Conservation (phyloP, 2,329 filamentous ascomycete genomes). For the Cadophora sp. region DNA sequence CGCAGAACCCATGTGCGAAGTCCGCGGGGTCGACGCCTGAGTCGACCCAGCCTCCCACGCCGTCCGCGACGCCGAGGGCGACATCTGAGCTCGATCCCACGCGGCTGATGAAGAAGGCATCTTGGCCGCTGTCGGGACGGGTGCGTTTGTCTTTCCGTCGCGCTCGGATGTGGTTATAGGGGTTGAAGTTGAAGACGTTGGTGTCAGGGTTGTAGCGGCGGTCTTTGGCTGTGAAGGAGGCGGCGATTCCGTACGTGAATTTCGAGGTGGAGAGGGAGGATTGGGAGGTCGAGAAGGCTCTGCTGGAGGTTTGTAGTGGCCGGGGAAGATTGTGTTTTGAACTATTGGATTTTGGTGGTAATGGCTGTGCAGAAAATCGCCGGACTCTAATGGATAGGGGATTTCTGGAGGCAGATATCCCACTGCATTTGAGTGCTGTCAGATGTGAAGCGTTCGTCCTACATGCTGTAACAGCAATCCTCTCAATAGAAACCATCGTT, state of each 20-base stretch:
- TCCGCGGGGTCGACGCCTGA: constrained; percentile 92
- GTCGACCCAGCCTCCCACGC: constrained; percentile 94
- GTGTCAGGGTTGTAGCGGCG: constrained; percentile 69
- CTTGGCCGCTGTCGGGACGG: constrained; percentile 84
- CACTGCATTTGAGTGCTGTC: neutral
- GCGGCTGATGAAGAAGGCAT: constrained; percentile 91
- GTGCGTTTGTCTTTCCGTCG: constrained; percentile 61
- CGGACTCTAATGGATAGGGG: constrained; percentile 7
- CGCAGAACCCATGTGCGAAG: constrained; percentile 92
- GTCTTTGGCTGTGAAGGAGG: constrained; percentile 78
- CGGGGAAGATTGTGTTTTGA: neutral
- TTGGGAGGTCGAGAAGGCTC: constrained; percentile 36
- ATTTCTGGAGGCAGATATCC: neutral
- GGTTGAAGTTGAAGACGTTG: constrained; percentile 77
- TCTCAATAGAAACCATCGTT: constrained; percentile 35
- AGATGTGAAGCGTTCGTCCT: constrained; percentile 21
- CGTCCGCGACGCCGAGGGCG: constrained; percentile 90
- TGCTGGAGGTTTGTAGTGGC: constrained; percentile 10
- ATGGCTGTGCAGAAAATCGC: constrained; percentile 12
- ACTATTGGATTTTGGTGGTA: constrained; percentile 6
- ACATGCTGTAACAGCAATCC: constrained; percentile 30
- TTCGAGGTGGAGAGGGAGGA: constrained; percentile 33
- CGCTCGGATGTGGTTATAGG: constrained; percentile 62
- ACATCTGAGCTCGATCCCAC: constrained; percentile 76
- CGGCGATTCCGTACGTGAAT: constrained; percentile 73